A percentile compares a stretch with the other conserved stretches of the same genome.
phyloP scores from a whole-genome alignment of 306 rosid species.

The Notholithocarpus densiflorus region DNA sequence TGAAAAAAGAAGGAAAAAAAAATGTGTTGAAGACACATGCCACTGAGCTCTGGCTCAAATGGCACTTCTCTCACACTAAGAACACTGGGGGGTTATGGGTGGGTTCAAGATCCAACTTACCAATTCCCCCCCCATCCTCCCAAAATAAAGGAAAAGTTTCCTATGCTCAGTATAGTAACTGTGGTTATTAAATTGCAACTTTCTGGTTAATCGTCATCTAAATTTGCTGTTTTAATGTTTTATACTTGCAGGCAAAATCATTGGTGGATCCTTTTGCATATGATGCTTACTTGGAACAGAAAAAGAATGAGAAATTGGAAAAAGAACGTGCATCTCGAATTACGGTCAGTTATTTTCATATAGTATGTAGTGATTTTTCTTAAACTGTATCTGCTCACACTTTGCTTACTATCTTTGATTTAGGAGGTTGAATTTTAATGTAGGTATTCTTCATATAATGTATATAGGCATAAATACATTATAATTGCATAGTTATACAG shows the following conservation, averaged over 20 bases:
- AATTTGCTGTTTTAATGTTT: constrained; percentile 15
- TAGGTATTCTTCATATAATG: no score
- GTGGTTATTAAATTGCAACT: constrained; percentile 7
- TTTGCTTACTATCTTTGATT: background rate
- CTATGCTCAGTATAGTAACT: background rate
- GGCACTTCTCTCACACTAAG: background rate
- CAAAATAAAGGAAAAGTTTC: background rate
- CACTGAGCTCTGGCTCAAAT: background rate
- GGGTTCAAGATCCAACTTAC: background rate
- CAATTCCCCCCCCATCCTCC: no score
- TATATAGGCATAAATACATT: background rate
- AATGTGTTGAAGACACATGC: background rate
- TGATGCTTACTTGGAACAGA: constrained; percentile 58
- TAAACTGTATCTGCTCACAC: background rate
- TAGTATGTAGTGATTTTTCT: constrained; percentile 4
- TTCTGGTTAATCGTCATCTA: constrained; percentile 2
- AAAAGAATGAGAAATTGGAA: constrained; percentile 64
- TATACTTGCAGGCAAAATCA: constrained; percentile 68
- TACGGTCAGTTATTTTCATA: constrained; percentile 43
- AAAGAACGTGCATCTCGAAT: constrained; percentile 76
- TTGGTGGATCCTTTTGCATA: constrained; percentile 63
- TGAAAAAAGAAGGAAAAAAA: no score
- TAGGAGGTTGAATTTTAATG: no score
- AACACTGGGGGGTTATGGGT: background rate
- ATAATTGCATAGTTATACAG: background rate